Evolutionary conservation across 768 basidiomycete species (phyloP).

Genomic region (Hygrocybe coccinea): DNA sequence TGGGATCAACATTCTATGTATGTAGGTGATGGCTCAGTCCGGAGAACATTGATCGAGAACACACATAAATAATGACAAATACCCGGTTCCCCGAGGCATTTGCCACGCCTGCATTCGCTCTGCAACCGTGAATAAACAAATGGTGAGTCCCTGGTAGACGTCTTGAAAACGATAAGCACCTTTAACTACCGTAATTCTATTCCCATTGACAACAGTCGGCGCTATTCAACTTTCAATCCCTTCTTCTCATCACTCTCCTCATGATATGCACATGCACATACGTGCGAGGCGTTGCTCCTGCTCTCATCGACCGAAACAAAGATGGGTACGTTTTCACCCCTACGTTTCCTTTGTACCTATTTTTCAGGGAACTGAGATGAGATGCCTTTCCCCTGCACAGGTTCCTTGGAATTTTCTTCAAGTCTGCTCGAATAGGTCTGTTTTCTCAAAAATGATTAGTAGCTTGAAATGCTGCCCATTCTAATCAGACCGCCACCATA

Average conservation of each 20-base stretch:
- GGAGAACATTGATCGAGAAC: no score
- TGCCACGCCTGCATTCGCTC: no score
- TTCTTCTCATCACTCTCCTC: slow-evolving; percentile 88
- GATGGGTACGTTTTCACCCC: slow-evolving; percentile 64
- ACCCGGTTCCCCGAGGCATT: no score
- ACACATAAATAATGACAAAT: no score
- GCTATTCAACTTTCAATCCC: slow-evolving; percentile 95
- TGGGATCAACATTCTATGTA: no score
- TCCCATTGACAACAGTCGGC: slow-evolving; percentile 54
- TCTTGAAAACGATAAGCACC: not conserved
- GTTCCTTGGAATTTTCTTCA: slow-evolving; percentile 90
- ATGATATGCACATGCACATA: slow-evolving; percentile 98
- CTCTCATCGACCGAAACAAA: slow-evolving; percentile 89
- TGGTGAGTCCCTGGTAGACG: not conserved
- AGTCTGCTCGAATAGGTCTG: slow-evolving; percentile 89
- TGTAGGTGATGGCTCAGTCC: no score
- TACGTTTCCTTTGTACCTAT: not conserved
- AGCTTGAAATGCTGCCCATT: not conserved
- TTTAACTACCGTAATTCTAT: not conserved
- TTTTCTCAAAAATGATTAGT: not conserved
- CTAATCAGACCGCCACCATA: slow-evolving; percentile 27
- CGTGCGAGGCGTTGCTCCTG: slow-evolving; percentile 82
- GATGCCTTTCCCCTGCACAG: slow-evolving; percentile 37
- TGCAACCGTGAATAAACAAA: no score
- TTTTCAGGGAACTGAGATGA: not conserved